Evolutionary conservation across 2,329 filamentous ascomycete genomes (phyloP).

Genomic region (Raffaelea arxii): DNA sequence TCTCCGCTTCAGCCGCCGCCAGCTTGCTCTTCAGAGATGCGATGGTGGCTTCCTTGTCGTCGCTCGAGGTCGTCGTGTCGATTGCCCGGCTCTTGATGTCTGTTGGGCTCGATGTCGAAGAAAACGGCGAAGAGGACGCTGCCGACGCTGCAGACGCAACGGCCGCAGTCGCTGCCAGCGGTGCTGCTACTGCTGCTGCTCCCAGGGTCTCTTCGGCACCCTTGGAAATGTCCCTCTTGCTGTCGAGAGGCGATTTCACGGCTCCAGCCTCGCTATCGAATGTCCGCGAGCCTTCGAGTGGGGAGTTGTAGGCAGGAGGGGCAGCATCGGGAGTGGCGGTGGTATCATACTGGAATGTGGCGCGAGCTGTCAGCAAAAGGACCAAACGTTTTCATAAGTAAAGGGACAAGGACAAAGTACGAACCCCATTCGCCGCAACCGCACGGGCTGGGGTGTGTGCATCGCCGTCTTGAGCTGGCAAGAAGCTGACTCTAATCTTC

Average conservation of each 20-base stretch:
- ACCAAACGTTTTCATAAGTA: not conserved
- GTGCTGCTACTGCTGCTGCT: constrained; percentile 2
- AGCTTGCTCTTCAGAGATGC: constrained; percentile 21
- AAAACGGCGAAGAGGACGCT: not conserved
- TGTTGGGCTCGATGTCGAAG: not conserved
- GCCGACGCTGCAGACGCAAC: not conserved
- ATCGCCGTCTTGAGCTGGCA: constrained; percentile 43
- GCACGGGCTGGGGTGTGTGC: constrained; percentile 20
- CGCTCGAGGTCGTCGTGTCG: constrained; percentile 3
- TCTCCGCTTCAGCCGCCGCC: constrained; percentile 61
- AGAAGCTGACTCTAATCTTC: constrained; percentile 89
- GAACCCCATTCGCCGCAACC: constrained; percentile 19
- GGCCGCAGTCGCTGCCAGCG: constrained; percentile 9
- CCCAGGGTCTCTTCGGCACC: constrained; percentile 9
- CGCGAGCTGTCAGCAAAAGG: not conserved
- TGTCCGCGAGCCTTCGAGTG: constrained; percentile 16
- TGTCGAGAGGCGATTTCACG: constrained; percentile 13
- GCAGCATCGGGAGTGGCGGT: constrained; percentile 24
- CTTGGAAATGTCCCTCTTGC: not conserved
- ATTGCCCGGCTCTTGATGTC: too few species aligned
- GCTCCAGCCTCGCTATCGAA: constrained; percentile 10
- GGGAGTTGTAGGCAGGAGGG: constrained; percentile 22
- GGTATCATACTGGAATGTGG: constrained; percentile 17
- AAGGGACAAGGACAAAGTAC: not conserved
- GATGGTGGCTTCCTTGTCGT: constrained; percentile 13